Base-by-base conservation (phyloP, 1,284 basidiomycete species). In the Phenoliferia sp. region DNA sequence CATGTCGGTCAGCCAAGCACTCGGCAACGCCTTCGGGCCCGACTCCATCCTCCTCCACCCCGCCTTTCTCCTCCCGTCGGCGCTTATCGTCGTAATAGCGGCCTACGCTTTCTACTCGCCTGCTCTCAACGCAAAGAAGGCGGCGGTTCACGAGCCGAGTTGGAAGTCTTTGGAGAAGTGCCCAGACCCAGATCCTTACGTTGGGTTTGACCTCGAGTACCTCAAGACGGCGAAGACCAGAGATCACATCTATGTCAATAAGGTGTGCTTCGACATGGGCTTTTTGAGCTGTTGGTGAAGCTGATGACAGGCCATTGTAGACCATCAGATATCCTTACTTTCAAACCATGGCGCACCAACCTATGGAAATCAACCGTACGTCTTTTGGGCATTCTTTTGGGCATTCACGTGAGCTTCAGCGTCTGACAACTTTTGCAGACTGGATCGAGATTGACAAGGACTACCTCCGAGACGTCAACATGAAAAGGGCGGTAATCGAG, bases 391-490 rank as follows among this genome's bases (percentile, higher is more conserved):
- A n/a, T n/a, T n/a, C n/a, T n/a, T n/a, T n/a, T n/a, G n/a, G n/a
- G n/a, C n/a, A n/a, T n/a, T n/a, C n/a, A 28, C 6, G 28, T n/a
- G 55, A 32, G 5, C 55, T 28, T 3, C n/a, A n/a, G n/a, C n/a
- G n/a, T n/a, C n/a, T n/a, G n/a, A n/a, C 2, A 6, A 6, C 7
- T 6, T 22, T 7, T 19, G n/a, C 34, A 65, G 64, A 82, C 67
- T 82, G 81, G 81, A 82, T 82, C 33, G 81, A 82, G 72, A 79
- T 82, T 29, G 80, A 81, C 74, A 77, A 77, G 59, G 77, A 80
- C 59, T 80, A 80, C 70, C 64, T 73, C 19, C 59, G 59, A 2
- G 59, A 61, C 59, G 81, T n/a, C 75, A 76, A 52, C 76, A 80
- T 58, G 72, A 82, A 82, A 70, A 75, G 76, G 55, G 63, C 75